These are phyloP conservation scores for Suillus brevipes DNA, from an alignment of 768 basidiomycete species.

Conservation along the genomic window DNA sequence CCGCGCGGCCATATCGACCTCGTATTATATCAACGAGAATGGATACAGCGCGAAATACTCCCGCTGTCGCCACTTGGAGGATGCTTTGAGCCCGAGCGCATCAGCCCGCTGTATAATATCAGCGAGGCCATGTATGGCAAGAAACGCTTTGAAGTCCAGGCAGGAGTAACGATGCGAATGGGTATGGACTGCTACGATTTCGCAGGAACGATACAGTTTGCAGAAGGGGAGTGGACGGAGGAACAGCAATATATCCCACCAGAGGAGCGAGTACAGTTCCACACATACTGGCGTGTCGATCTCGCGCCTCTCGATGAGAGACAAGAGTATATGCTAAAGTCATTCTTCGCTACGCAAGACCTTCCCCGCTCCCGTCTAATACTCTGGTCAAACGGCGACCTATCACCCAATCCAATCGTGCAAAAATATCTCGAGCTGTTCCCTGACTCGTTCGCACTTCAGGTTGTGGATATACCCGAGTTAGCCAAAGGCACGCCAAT, in stretches of 20 bases:
- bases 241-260: slow-evolving; percentile 27
- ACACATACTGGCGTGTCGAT: slow-evolving; percentile 94
- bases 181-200: slow-evolving; percentile 93
- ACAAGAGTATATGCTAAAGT: slow-evolving; percentile 88
- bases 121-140: slow-evolving; percentile 61
- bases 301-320: slow-evolving; percentile 74
- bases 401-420: slow-evolving; percentile 56
- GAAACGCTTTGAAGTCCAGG: slow-evolving; percentile 71
- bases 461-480: slow-evolving; percentile 61
- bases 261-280: slow-evolving; percentile 64
- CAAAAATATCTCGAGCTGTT: slow-evolving; percentile 58
- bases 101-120: slow-evolving; percentile 70
- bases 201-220: slow-evolving; percentile 68
- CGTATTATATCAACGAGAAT: slow-evolving; percentile 71
- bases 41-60: slow-evolving; percentile 75
- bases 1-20: slow-evolving; percentile 76
- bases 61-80: slow-evolving; percentile 62
- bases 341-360: slow-evolving; percentile 92
- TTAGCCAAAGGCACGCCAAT: slow-evolving; percentile 79
- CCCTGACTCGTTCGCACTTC: slow-evolving; percentile 70
- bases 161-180: slow-evolving; percentile 74
- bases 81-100: slow-evolving; percentile 66
- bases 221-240: slow-evolving; percentile 10
- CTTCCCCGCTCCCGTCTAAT: slow-evolving; percentile 64
- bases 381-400: slow-evolving; percentile 90